Evolutionary conservation across 169 alveolate genomes (phyloP).

Genomic region (Plasmodium chabaudi): DNA sequence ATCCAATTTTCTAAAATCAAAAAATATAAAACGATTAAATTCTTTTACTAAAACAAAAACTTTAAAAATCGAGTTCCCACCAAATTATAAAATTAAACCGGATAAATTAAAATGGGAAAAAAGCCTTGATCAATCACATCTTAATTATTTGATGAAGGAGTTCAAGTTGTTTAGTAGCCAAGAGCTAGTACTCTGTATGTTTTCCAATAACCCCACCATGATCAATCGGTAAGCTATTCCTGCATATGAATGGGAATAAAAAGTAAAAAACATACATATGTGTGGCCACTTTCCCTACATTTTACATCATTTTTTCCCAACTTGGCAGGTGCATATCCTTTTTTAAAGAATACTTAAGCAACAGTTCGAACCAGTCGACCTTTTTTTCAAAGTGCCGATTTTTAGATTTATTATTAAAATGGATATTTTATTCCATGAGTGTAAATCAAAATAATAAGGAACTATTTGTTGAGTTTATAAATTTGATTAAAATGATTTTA

Average conservation of each 20-base stretch:
- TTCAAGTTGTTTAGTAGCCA: constrained; percentile 43
- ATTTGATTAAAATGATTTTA: constrained; percentile 41
- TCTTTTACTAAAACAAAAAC: constrained; percentile 35
- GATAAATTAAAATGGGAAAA: constrained; percentile 71
- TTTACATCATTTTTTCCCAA: not conserved
- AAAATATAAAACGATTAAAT: constrained; percentile 35
- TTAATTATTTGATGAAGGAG: constrained; percentile 51
- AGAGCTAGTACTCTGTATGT: constrained; percentile 30
- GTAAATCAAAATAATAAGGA: constrained; percentile 43
- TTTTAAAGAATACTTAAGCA: constrained; percentile 62
- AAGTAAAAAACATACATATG: not conserved
- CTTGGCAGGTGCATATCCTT: constrained; percentile 44
- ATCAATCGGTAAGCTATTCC: constrained; percentile 29
- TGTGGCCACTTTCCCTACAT: not conserved
- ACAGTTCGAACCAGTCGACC: constrained; percentile 52
- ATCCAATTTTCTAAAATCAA: not conserved
- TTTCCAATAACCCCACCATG: constrained; percentile 38
- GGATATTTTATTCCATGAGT: constrained; percentile 43
- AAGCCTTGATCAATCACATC: constrained; percentile 38
- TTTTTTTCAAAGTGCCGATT: constrained; percentile 55
- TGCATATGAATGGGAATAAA: not conserved
- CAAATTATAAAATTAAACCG: constrained; percentile 54
- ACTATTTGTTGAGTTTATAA: constrained; percentile 12
- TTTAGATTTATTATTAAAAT: constrained; percentile 50
- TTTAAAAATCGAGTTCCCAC: constrained; percentile 66